Evolutionary conservation across 306 rosid species (phyloP), one percentile per base, ranked within the genome.

Genomic region (Rosa chinensis): DNA sequence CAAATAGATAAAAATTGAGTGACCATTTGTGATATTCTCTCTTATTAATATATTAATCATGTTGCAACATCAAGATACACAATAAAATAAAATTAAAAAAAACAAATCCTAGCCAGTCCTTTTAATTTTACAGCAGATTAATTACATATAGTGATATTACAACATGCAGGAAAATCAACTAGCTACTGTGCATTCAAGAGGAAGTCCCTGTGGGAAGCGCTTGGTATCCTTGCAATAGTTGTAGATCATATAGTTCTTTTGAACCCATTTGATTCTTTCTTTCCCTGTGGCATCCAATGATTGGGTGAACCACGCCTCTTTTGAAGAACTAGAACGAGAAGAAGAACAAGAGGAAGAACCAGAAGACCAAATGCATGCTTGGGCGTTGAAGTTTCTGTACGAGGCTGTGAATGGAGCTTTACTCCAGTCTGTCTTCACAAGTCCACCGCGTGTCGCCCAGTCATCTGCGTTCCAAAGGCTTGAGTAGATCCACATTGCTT

Each of bases 391-490:
- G 72, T 76, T 76, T 62, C 61, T 62, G 72, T 76, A 76, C 4
- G 92, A 85, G 43, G 94, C 94, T 3, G 88, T 90, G 83, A 90
- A 90, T n/a, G 92, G 94, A 10, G 94, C 88, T 78, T 86, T 66
- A 74, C 77, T 77, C 94, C 94, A 90, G 84, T 90, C 94, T 0
- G 90, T 86, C 66, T 86, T 88, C 73, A 86, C 92, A 7, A 79
- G 80, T 11, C 94, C 94, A 12, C 94, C 94, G 16, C 90, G 86
- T 67, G 94, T 90, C 32, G 90, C 94, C 94, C 92, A 90, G 53
- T 88, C 78, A 25, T 88, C 90, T 0, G 91, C 92, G 14, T 90
- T 66, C 90, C 91, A 90, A 0, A 90, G 86, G 69, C 90, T 90
- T 7, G 91, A 87, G 75, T 78, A 83, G 85, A 90, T 35, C 81